A percentile compares a stretch with the other conserved stretches of the same genome.
These are phyloP conservation scores for Hymenoscyphus occultus DNA, from an alignment of 2,329 filamentous ascomycete species.

Conservation along the genomic window DNA sequence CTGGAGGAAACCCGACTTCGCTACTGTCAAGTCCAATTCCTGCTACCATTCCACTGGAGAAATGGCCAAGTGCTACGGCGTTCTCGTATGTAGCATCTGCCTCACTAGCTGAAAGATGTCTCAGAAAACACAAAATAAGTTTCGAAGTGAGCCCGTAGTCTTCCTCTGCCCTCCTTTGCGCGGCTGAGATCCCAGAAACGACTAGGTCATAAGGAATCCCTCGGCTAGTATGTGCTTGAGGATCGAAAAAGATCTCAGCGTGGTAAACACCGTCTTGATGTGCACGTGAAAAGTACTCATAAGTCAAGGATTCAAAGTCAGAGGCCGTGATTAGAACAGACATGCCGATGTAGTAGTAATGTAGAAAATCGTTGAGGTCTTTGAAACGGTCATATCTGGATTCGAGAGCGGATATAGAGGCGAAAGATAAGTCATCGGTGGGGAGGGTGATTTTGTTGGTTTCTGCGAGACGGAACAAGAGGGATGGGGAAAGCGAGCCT, in stretches of 20 bases:
- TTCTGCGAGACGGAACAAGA: conserved; percentile 67
- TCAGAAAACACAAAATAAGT: conserved; percentile 69
- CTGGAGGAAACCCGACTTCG: conserved; percentile 54
- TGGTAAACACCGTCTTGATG: conserved; percentile 64
- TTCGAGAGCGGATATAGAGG: conserved; percentile 55
- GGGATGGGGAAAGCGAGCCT: conserved; percentile 66
- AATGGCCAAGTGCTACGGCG: conserved; percentile 44
- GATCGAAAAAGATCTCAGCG: conserved; percentile 79
- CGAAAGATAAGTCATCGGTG: conserved; percentile 59
- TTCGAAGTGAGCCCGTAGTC: conserved; percentile 64
- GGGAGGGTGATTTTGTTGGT: conserved; percentile 65
- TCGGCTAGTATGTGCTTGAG: conserved; percentile 67
- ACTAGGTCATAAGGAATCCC: conserved; percentile 63
- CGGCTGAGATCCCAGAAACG: conserved; percentile 59
- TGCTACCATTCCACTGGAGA: conserved; percentile 50
- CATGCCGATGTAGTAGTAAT: conserved; percentile 77
- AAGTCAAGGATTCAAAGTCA: conserved; percentile 73
- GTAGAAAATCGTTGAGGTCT: conserved; percentile 72
- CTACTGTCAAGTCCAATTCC: conserved; percentile 69
- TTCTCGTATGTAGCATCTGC: conserved; percentile 47
- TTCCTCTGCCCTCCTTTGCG: conserved; percentile 55
- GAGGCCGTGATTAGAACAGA: conserved; percentile 59
- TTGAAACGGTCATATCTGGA: conserved; percentile 65
- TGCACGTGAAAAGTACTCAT: conserved; percentile 66
- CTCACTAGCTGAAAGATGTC: conserved; percentile 63